These are phyloP conservation scores for Fraxinus xanthoxyloides DNA, from an alignment of 305 asterid genomes.

Conservation along the genomic window DNA sequence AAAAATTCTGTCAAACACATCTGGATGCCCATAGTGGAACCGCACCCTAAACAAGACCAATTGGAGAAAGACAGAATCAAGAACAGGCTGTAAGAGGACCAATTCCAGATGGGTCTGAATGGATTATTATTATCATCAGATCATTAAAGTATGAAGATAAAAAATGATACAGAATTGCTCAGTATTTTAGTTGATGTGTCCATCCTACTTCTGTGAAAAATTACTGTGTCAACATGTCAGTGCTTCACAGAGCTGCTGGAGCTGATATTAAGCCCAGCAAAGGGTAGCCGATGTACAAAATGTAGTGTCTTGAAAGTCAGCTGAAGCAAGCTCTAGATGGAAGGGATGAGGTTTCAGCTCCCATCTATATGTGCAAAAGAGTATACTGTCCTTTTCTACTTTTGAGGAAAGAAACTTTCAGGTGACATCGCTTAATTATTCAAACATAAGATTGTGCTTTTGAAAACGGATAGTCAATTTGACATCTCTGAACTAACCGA, in stretches of 20 bases:
- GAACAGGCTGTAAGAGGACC: conserved; percentile 10
- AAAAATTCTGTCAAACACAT: conserved; percentile 83
- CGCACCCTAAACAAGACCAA: conserved; percentile 60
- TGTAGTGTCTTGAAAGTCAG: not conserved
- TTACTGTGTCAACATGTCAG: not conserved
- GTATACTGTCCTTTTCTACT: not conserved
- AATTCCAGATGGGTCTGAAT: conserved; percentile 13
- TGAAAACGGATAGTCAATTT: not conserved
- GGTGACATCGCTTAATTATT: not conserved
- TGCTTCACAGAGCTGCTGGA: not conserved
- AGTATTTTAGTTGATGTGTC: not conserved
- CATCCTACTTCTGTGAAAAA: not conserved
- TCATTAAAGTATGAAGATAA: not conserved
- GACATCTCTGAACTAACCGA: conserved; percentile 8
- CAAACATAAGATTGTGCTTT: conserved; percentile 1
- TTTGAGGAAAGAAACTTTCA: not conserved
- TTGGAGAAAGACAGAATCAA: conserved; percentile 18
- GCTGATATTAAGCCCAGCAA: not conserved
- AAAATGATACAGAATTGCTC: not conserved
- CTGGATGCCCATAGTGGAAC: conserved; percentile 40
- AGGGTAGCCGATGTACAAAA: not conserved
- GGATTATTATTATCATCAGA: not conserved
- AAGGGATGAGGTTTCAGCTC: not conserved
- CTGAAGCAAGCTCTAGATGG: not conserved
- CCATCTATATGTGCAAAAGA: not conserved